phyloP scores from a whole-genome alignment of 495 filamentous ascomycete species.

The Aspergillus cavernicola region DNA sequence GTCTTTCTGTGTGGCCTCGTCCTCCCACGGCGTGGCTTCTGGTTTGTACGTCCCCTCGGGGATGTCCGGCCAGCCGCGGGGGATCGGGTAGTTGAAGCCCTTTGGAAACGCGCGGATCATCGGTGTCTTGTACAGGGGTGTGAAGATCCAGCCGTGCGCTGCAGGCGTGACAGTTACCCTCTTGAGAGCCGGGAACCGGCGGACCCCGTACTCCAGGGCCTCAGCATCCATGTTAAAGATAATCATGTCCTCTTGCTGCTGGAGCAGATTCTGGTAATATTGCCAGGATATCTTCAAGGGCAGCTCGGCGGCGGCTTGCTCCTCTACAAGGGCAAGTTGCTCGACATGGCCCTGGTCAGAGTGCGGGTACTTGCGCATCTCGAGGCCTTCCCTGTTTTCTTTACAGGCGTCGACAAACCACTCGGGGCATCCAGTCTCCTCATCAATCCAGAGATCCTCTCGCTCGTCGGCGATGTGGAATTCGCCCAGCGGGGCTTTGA shows the following conservation, averaged over 20 bases:
- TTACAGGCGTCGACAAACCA: slow-evolving; percentile 20
- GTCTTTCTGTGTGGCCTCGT: neutral
- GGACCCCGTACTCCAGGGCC: slow-evolving; percentile 22
- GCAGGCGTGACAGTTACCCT: slow-evolving; percentile 29
- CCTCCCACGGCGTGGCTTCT: slow-evolving; percentile 10
- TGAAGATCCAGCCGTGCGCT: slow-evolving; percentile 24
- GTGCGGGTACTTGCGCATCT: neutral
- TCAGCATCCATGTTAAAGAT: slow-evolving; percentile 15
- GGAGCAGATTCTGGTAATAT: slow-evolving; percentile 17
- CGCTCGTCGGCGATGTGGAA: neutral
- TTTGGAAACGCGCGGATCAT: slow-evolving; percentile 30
- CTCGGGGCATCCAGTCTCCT: slow-evolving; percentile 16
- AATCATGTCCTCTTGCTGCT: slow-evolving; percentile 21
- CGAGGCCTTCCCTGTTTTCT: slow-evolving; percentile 9
- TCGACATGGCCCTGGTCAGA: neutral
- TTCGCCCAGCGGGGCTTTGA: neutral
- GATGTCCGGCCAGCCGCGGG: slow-evolving; percentile 22
- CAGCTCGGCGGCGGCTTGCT: slow-evolving; percentile 13
- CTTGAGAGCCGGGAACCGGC: slow-evolving; percentile 22
- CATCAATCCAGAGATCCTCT: neutral
- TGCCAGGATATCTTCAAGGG: slow-evolving; percentile 17
- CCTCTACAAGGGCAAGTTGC: neutral
- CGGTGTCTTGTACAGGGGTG: slow-evolving; percentile 30
- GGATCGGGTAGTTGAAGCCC: slow-evolving; percentile 30
- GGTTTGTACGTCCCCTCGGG: slow-evolving; percentile 1